phyloP scores from a whole-genome alignment of 306 rosid species.

The Fragaria iinumae region DNA sequence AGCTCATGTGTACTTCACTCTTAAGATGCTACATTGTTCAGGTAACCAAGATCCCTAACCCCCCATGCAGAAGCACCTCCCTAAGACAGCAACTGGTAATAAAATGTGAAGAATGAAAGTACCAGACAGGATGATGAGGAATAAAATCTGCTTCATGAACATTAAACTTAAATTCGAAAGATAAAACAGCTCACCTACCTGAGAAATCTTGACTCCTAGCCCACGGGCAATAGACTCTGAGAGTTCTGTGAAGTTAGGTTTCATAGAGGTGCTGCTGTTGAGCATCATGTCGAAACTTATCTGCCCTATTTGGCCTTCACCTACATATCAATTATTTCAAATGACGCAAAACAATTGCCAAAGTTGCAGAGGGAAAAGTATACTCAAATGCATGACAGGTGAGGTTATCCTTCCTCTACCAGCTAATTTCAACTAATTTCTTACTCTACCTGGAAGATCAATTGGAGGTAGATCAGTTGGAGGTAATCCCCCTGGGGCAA shows the following conservation, averaged over 20 bases:
- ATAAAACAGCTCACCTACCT: constrained; percentile 33
- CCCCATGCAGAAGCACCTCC: background rate
- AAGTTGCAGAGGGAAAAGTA: constrained; percentile 5
- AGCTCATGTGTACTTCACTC: background rate
- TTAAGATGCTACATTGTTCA: background rate
- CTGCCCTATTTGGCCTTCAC: constrained; percentile 38
- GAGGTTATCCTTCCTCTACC: background rate
- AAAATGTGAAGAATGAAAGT: background rate
- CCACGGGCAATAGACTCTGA: constrained; percentile 40
- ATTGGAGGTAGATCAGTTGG: constrained; percentile 12
- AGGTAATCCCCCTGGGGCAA: constrained; percentile 29
- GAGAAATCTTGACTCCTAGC: constrained; percentile 39
- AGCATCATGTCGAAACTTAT: constrained; percentile 47
- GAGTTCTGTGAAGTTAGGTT: constrained; percentile 44
- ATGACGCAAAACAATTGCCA: constrained; percentile 16
- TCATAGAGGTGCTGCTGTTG: constrained; percentile 31
- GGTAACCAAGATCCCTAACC: background rate
- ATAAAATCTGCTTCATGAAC: background rate
- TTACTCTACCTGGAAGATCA: constrained; percentile 34
- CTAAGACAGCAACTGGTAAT: background rate
- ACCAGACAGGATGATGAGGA: background rate
- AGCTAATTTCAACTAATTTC: background rate
- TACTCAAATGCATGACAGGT: background rate
- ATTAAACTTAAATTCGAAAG: background rate
- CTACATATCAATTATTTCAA: constrained; percentile 22